phyloP scores from a whole-genome alignment of 2,329 filamentous ascomycete genomes.

The Xylariaceae sp. region DNA sequence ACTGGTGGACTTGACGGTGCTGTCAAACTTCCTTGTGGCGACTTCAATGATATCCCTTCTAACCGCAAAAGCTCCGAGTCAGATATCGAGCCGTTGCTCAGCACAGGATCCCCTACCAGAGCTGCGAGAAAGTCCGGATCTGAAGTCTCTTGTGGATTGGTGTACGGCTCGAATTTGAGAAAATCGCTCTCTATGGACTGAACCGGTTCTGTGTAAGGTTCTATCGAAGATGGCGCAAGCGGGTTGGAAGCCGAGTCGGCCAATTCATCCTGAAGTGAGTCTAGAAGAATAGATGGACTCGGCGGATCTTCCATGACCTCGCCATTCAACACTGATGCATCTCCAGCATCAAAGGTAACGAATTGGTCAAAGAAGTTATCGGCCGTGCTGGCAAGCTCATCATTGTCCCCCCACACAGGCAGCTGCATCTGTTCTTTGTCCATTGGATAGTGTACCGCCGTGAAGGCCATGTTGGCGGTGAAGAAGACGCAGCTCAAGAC shows the following conservation, averaged over 20 bases:
- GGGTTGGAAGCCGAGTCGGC: slow-evolving; percentile 19
- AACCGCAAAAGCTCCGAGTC: slow-evolving; percentile 45
- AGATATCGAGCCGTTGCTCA: slow-evolving; percentile 40
- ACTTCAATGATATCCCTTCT: slow-evolving; percentile 44
- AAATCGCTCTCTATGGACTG: slow-evolving; percentile 7
- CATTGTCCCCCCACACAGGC: slow-evolving; percentile 28
- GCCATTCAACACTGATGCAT: slow-evolving; percentile 18
- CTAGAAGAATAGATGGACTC: slow-evolving; percentile 30
- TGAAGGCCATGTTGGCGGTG: slow-evolving; percentile 28
- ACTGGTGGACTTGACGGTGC: slow-evolving; percentile 23
- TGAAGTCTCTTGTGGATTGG: neutral
- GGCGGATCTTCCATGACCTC: slow-evolving; percentile 26
- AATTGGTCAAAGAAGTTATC: slow-evolving; percentile 34
- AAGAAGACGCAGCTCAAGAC: slow-evolving; percentile 13
- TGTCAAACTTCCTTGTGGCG: slow-evolving; percentile 22
- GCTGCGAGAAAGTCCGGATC: slow-evolving; percentile 15
- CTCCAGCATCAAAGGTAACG: slow-evolving; percentile 30
- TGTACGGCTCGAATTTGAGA: slow-evolving; percentile 8
- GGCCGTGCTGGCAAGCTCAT: slow-evolving; percentile 23
- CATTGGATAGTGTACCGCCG: slow-evolving; percentile 24
- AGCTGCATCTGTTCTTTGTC: slow-evolving; percentile 31
- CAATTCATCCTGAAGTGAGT: slow-evolving; percentile 21
- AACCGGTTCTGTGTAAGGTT: slow-evolving; percentile 14
- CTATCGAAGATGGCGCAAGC: slow-evolving; percentile 16
- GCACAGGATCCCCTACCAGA: slow-evolving; percentile 23